Evolutionary conservation across 805 yeast genomes (phyloP), one percentile per base, ranked within the genome.

Genomic region (Yarrowia sp.): DNA sequence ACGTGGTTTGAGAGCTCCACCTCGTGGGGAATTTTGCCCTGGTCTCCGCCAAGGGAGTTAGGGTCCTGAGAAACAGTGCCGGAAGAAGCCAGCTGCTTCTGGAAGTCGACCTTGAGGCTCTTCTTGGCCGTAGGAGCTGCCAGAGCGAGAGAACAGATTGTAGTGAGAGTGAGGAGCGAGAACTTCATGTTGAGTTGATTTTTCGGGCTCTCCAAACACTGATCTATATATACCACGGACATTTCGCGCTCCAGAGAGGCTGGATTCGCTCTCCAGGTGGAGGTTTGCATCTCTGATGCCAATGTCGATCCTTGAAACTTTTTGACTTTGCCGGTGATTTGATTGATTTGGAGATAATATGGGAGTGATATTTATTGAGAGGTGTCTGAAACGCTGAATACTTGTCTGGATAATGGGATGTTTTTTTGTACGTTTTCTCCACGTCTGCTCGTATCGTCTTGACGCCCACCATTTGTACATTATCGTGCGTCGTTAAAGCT

Each of bases 91-190:
- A 29, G 16, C 21, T 49, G 21, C 8, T 51, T 51, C 10, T 31
- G 22, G 16, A 51, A 51, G 33, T 51, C 59, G n/a, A 51, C 13
- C 33, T 35, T 35, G 44, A 51, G 33, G 19, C 22, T 18, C 25
- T 35, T 51, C 18, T 33, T 19, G 32, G 42, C 58, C 4, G 56
- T 33, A 4, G 58, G 58, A 22, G 42, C 58, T 16, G 58, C 58
- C 14, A 35, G 42, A 32, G 58, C 32, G 10, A 33, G 13, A 3
- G 58, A 7, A 8, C 38, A 27, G 4, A 51, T 12, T 6, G 58
- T 35, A 12, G 58, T 22, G 16, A 51, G 42, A 10, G 58, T 51
- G 7, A 25, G 22, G 18, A 33, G 32, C 3, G 58, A 27, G 32
- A 51, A 62, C 25, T 55, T 31, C 42, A 47, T 33, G 18, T 14